Evolutionary conservation across 1,284 basidiomycete species (phyloP).

Genomic region (Trichosporon coremiiforme): DNA sequence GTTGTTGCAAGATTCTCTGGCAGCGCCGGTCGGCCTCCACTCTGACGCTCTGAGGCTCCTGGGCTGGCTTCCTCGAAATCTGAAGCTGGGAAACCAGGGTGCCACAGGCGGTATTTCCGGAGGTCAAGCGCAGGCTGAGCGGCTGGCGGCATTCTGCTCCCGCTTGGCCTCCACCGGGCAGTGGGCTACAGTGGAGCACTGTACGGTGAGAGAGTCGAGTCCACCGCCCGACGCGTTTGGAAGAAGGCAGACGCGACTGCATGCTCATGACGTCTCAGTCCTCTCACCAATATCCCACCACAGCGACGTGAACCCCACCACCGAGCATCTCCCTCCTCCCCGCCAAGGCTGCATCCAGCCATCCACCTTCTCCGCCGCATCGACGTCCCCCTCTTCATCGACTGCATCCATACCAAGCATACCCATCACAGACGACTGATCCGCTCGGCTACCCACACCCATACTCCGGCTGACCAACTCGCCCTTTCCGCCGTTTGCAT

Average conservation of each 20-base stretch:
- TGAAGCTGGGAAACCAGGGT: neutral
- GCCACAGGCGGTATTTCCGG: conserved; percentile 13
- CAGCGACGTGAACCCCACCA: neutral
- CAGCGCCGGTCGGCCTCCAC: conserved; percentile 10
- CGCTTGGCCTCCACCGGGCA: conserved; percentile 6
- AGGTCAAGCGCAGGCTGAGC: neutral
- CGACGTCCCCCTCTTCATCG: neutral
- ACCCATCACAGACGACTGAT: neutral
- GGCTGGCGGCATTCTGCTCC: conserved; percentile 17
- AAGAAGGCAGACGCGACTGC: conserved; percentile 17
- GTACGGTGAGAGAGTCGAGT: no score
- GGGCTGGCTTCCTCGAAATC: neutral
- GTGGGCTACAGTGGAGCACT: neutral
- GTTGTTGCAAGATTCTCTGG: conserved; percentile 4
- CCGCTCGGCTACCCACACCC: neutral
- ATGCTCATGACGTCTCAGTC: conserved; percentile 3
- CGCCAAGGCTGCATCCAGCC: neutral
- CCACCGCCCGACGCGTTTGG: conserved; percentile 7
- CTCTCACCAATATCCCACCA: neutral
- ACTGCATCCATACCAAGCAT: neutral
- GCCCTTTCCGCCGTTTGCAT: neutral
- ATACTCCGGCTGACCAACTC: neutral
- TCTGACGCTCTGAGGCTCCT: neutral
- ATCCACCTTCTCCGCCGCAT: neutral
- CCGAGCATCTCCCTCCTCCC: neutral